Conservation (phyloP, 2,329 filamentous ascomycete species). For the Penicillium brasilianum region DNA sequence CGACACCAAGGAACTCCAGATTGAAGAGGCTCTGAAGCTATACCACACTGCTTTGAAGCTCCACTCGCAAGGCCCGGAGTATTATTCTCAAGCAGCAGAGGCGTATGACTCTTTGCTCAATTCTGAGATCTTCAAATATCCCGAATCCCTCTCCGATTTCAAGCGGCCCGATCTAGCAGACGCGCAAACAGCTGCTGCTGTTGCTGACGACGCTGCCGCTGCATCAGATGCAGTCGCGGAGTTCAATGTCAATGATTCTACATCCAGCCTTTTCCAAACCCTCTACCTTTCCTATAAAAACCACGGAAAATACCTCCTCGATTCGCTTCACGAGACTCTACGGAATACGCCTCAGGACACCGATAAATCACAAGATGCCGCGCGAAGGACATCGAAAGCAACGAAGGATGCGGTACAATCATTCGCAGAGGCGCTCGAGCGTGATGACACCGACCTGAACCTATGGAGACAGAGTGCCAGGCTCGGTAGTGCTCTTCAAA, state of each 20-base stretch:
- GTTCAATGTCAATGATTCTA: slow-evolving; percentile 70
- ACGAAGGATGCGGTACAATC: slow-evolving; percentile 54
- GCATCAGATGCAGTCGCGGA: slow-evolving; percentile 47
- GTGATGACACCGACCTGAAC: slow-evolving; percentile 68
- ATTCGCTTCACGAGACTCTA: slow-evolving; percentile 65
- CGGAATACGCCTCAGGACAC: slow-evolving; percentile 24
- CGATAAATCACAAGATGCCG: slow-evolving; percentile 23
- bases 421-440: slow-evolving; percentile 67
- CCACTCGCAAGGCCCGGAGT: slow-evolving; percentile 81
- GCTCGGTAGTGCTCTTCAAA: slow-evolving; percentile 62
- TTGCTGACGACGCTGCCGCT: slow-evolving; percentile 22
- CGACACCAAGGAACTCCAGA: slow-evolving; percentile 93
- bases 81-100: slow-evolving; percentile 74
- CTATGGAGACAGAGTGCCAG: slow-evolving; percentile 66
- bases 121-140: slow-evolving; percentile 92
- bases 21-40: slow-evolving; percentile 93
- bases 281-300: slow-evolving; percentile 96
- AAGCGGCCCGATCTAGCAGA: slow-evolving; percentile 67
- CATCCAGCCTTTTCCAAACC: slow-evolving; percentile 82
- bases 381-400: slow-evolving; percentile 38
- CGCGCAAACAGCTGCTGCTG: slow-evolving; percentile 27
- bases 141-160: slow-evolving; percentile 84
- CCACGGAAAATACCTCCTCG: slow-evolving; percentile 88
- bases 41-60: slow-evolving; percentile 91
- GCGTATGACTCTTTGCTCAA: slow-evolving; percentile 86